Evolutionary conservation across 148 eudicot species (phyloP).

Genomic region (Rhododendron kiyosumense): DNA sequence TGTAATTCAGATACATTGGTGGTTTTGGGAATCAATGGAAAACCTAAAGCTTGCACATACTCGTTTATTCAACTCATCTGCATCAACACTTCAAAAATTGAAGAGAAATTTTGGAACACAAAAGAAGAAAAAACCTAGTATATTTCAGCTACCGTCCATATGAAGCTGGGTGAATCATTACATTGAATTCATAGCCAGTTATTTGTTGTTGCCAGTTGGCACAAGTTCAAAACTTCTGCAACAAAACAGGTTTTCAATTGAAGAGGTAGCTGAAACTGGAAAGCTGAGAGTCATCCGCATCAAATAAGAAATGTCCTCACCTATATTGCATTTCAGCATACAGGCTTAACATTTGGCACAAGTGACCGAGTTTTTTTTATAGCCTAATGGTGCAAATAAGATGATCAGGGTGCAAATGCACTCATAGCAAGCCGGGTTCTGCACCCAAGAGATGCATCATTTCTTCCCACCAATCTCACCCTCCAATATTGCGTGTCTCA

Average conservation of each 20-base stretch:
- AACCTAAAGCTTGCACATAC: neutral
- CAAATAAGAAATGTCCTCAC: neutral
- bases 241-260: neutral
- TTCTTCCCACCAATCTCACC: conserved; percentile 59
- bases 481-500: conserved; percentile 79
- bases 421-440: neutral
- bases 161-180: neutral
- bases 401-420: neutral
- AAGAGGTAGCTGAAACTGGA: neutral
- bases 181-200: neutral
- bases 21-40: neutral
- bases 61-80: neutral
- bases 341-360: neutral
- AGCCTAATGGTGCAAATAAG: neutral
- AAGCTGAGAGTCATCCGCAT: neutral
- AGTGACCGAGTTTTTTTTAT: neutral
- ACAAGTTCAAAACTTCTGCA: neutral
- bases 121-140: neutral
- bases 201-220: neutral
- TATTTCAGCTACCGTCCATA: neutral
- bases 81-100: neutral
- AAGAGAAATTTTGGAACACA: neutral
- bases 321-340: neutral
- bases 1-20: neutral
- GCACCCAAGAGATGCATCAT: neutral